Evolutionary conservation across 2,329 filamentous ascomycete species (phyloP).

Genomic region (Chaetomium olivaceum): DNA sequence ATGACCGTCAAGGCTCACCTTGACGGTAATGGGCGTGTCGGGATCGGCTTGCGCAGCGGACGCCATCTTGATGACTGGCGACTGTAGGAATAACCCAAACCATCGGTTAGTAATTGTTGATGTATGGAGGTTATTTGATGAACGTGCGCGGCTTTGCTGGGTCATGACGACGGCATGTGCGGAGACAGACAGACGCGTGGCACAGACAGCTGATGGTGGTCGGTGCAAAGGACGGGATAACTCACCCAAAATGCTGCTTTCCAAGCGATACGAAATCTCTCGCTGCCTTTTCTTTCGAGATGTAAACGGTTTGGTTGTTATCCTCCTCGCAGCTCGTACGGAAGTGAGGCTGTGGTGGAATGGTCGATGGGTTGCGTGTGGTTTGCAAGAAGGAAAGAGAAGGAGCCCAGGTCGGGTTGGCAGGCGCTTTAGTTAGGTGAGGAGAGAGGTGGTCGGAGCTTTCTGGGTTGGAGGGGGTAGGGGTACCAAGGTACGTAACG

Average conservation of each 20-base stretch:
- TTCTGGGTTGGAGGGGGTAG: constrained; percentile 1
- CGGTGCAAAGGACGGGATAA: constrained; percentile 9
- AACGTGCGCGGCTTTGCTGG: neutral
- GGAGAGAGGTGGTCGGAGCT: constrained; percentile 16
- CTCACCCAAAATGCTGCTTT: constrained; percentile 21
- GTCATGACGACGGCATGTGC: constrained; percentile 19
- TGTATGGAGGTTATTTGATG: neutral
- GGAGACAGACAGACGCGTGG: constrained; percentile 21
- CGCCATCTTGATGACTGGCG: constrained; percentile 37
- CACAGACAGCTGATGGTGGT: constrained; percentile 20
- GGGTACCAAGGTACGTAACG: neutral
- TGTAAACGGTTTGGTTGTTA: neutral
- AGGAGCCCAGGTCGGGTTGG: neutral
- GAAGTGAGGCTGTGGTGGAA: neutral
- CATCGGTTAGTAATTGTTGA: constrained; percentile 2
- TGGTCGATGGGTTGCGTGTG: constrained; percentile 7
- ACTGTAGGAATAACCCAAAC: constrained; percentile 11
- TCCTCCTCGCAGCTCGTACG: neutral
- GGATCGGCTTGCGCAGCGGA: constrained; percentile 44
- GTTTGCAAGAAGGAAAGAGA: constrained; percentile 13
- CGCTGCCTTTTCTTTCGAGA: constrained; percentile 1
- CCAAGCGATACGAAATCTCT: constrained; percentile 12
- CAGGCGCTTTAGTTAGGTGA: neutral
- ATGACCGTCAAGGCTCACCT: constrained; percentile 74
- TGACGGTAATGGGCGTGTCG: constrained; percentile 80